Conservation (phyloP, 495 filamentous ascomycete species). For the Diplogelasinospora grovesii region DNA sequence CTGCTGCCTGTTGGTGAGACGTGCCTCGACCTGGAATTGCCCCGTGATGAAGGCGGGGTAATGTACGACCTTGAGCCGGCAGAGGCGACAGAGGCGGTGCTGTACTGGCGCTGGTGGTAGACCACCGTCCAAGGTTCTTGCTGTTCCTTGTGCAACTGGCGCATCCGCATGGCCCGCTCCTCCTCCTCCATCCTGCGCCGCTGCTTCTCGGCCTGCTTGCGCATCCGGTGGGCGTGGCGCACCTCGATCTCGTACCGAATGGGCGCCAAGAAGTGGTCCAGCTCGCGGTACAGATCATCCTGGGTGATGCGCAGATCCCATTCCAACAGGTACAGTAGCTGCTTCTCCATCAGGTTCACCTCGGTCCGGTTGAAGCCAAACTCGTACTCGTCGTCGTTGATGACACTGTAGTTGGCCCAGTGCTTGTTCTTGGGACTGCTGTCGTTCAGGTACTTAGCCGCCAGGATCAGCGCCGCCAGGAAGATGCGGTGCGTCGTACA, state of each 20-base stretch:
- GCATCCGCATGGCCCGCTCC: constrained; percentile 18
- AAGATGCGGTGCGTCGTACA: constrained; percentile 99
- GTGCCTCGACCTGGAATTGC: constrained; percentile 29
- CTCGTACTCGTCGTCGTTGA: constrained; percentile 53
- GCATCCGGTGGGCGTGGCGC: constrained; percentile 34
- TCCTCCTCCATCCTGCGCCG: constrained; percentile 25
- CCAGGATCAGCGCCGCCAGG: constrained; percentile 80
- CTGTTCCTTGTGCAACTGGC: constrained; percentile 13
- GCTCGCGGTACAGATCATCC: constrained; percentile 76
- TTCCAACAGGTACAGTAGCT: constrained; percentile 85
- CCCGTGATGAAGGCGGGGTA: constrained; percentile 34
- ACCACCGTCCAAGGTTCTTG: constrained; percentile 19
- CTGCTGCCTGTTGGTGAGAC: too few relatives aligned
- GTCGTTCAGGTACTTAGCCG: constrained; percentile 97
- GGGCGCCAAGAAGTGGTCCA: constrained; percentile 82
- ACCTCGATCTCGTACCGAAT: constrained; percentile 52
- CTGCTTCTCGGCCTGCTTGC: constrained; percentile 36
- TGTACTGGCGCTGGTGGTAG: too few relatives aligned
- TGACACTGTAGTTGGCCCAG: constrained; percentile 90
- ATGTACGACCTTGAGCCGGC: constrained; percentile 22
- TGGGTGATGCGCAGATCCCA: constrained; percentile 84
- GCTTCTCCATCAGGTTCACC: constrained; percentile 98
- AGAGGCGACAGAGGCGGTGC: too few relatives aligned
- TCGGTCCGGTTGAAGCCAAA: constrained; percentile 93
- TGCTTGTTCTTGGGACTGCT: constrained; percentile 99